Conservation (phyloP, 345 rosid genomes). For the Rhodomyrtus tomentosa region DNA sequence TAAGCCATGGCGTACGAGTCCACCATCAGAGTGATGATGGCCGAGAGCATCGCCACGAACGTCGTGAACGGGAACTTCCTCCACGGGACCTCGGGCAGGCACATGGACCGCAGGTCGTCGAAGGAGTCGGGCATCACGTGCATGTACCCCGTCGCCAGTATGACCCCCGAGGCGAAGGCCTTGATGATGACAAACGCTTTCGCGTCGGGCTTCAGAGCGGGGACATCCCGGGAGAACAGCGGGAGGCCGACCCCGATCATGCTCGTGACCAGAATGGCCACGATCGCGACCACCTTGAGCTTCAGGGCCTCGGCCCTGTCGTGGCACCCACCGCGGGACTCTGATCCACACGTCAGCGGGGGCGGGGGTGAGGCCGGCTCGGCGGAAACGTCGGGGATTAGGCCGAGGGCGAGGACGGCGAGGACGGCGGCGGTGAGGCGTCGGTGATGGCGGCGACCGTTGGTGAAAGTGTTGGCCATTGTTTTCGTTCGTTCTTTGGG, state of each 20-base stretch:
- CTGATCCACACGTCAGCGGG: slow-evolving; percentile 9
- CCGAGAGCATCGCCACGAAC: slow-evolving; percentile 76
- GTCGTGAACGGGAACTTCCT: slow-evolving; percentile 73
- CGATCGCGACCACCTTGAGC: slow-evolving; percentile 46
- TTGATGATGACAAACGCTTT: slow-evolving; percentile 44
- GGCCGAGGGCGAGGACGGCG: neutral
- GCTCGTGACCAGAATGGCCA: slow-evolving; percentile 40
- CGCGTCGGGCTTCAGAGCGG: slow-evolving; percentile 49
- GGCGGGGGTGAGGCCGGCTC: slow-evolving; percentile 4
- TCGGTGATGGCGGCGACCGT: neutral
- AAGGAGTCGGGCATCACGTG: slow-evolving; percentile 85
- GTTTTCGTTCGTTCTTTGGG: neutral
- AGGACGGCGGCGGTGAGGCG: neutral
- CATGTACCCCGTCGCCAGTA: slow-evolving; percentile 79
- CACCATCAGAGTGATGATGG: slow-evolving; percentile 40
- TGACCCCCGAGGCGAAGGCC: slow-evolving; percentile 67
- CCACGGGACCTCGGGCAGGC: slow-evolving; percentile 67
- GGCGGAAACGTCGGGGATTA: slow-evolving; percentile 9
- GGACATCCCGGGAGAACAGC: slow-evolving; percentile 34
- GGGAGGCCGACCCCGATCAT: slow-evolving; percentile 57
- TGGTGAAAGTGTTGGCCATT: neutral
- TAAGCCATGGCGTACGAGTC: slow-evolving; percentile 45
- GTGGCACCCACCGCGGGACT: slow-evolving; percentile 22
- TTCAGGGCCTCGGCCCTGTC: slow-evolving; percentile 39
- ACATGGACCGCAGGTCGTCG: slow-evolving; percentile 45